A percentile compares a stretch with the other conserved stretches of the same genome.
phyloP scores from a whole-genome alignment of 306 rosid species.

The Hippophae tibetana region DNA sequence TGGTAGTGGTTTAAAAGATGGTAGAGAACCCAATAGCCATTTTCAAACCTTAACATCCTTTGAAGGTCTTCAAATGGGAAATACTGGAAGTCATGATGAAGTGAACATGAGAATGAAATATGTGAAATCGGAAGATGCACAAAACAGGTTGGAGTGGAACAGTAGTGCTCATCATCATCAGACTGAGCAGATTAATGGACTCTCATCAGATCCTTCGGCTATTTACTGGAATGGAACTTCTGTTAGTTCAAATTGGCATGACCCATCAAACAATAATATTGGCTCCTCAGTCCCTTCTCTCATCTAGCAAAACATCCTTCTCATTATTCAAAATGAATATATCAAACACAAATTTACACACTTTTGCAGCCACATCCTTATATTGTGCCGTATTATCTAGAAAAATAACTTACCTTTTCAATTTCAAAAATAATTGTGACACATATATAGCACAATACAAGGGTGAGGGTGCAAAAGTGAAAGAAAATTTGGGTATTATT shows the following conservation, averaged over 20 bases:
- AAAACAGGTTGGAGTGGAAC: constrained; percentile 37
- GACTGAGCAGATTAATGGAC: constrained; percentile 43
- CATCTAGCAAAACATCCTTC: constrained; percentile 42
- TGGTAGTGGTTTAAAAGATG: constrained; percentile 33
- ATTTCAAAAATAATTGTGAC: too few relatives aligned
- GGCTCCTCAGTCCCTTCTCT: constrained; percentile 72
- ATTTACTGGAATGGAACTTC: constrained; percentile 57
- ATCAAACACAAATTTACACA: too few relatives aligned
- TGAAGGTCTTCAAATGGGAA: constrained; percentile 32
- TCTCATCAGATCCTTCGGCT: constrained; percentile 47
- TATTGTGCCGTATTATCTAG: too few relatives aligned
- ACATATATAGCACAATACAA: too few relatives aligned
- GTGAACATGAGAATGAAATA: constrained; percentile 25
- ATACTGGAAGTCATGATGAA: constrained; percentile 8
- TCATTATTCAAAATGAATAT: neutral
- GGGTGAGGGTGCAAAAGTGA: too few relatives aligned
- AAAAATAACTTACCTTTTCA: too few relatives aligned
- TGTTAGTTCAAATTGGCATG: constrained; percentile 49
- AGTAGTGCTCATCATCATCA: constrained; percentile 34
- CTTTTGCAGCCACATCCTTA: too few relatives aligned
- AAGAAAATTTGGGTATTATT: too few relatives aligned
- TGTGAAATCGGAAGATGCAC: constrained; percentile 53
- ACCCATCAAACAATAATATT: constrained; percentile 30
- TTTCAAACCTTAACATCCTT: constrained; percentile 39
- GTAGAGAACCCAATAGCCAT: constrained; percentile 11